phyloP scores from a whole-genome alignment of 129 eudicot species.

The Ambrosia artemisiifolia region DNA sequence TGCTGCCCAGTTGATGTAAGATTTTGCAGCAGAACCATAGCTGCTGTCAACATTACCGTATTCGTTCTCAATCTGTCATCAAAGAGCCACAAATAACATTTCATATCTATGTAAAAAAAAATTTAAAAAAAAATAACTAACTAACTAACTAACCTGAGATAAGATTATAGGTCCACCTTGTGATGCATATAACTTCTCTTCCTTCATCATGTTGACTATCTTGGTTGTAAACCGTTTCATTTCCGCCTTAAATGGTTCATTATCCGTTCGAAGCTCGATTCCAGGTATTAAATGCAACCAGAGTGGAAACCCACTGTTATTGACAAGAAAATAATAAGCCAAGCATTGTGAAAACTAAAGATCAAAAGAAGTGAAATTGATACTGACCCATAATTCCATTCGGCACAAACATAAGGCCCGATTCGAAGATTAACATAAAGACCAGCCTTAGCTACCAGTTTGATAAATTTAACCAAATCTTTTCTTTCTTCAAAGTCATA shows the following conservation, averaged over 20 bases:
- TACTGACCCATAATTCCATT: constrained; percentile 92
- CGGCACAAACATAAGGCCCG: constrained; percentile 98
- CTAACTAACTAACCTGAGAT: constrained; percentile 65
- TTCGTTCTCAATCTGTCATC: constrained; percentile 86
- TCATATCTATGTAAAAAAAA: neutral
- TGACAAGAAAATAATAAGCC: neutral
- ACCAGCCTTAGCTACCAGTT: constrained; percentile 75
- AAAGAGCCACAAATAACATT: neutral
- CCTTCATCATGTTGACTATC: constrained; percentile 83
- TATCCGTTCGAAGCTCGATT: constrained; percentile 76
- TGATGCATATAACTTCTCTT: constrained; percentile 79
- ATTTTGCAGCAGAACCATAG: constrained; percentile 60
- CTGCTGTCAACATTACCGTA: constrained; percentile 65
- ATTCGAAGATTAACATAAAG: constrained; percentile 80
- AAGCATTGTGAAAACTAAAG: neutral
- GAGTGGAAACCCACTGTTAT: constrained; percentile 86
- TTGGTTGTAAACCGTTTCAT: constrained; percentile 92
- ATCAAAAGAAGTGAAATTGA: neutral
- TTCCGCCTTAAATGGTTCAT: constrained; percentile 93
- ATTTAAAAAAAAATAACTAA: no score
- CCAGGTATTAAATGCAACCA: constrained; percentile 96
- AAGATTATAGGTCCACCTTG: constrained; percentile 96
- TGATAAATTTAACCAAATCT: constrained; percentile 81
- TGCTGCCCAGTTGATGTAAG: constrained; percentile 92
- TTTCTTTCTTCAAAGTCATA: constrained; percentile 83